A percentile compares a stretch with the other conserved stretches of the same genome.
These are phyloP conservation scores for Phycomyces blakesleeanus DNA, from an alignment of 192 early-diverging fungal species.

Conservation along the genomic window DNA sequence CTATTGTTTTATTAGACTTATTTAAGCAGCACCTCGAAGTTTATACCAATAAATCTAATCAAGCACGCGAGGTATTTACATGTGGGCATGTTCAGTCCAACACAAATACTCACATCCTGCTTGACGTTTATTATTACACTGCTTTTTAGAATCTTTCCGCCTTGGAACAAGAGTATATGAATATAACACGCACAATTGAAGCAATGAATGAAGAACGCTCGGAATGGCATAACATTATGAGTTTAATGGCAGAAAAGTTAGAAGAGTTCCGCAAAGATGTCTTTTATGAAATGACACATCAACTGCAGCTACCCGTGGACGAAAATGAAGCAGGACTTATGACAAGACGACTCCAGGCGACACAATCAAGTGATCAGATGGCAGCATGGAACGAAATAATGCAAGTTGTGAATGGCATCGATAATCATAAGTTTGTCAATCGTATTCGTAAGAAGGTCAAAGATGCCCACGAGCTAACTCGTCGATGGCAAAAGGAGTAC, in stretches of 20 bases:
- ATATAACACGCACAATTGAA: constrained; percentile 8
- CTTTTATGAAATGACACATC: constrained; percentile 22
- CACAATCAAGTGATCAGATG: constrained; percentile 19
- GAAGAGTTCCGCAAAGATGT: constrained; percentile 23
- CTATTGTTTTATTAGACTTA: neutral
- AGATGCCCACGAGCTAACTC: constrained; percentile 24
- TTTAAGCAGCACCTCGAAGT: constrained; percentile 5
- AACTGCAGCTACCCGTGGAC: constrained; percentile 27
- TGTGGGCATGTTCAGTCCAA: neutral
- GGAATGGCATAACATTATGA: constrained; percentile 11
- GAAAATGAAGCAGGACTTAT: constrained; percentile 19
- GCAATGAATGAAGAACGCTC: constrained; percentile 9
- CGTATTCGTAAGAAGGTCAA: constrained; percentile 22
- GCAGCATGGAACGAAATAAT: constrained; percentile 23
- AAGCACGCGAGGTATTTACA: neutral
- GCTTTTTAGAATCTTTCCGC: neutral
- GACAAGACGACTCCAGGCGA: constrained; percentile 4
- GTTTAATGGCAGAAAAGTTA: constrained; percentile 25
- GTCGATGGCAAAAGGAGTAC: constrained; percentile 29
- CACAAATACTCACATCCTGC: no score
- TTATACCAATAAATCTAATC: neutral
- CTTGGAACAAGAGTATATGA: constrained; percentile 1
- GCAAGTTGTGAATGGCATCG: constrained; percentile 12
- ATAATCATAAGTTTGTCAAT: constrained; percentile 24
- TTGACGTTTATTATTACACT: constrained; percentile 1